Conservation (phyloP, 2,329 filamentous ascomycete genomes). For the Pezicula neosporulosa region DNA sequence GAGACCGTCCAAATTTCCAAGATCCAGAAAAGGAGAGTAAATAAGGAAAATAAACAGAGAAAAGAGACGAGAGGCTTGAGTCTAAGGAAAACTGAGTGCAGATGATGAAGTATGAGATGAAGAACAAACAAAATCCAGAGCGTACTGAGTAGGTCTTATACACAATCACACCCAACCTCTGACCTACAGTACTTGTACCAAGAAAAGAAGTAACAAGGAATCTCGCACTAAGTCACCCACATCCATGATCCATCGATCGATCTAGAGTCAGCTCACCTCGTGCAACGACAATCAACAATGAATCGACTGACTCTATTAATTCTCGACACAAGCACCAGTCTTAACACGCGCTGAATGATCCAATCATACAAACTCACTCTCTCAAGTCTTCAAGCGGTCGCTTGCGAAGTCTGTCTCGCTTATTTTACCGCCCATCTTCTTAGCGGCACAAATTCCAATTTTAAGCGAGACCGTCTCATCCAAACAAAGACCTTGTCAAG, state of each 20-base stretch:
- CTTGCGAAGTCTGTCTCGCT: constrained; percentile 6
- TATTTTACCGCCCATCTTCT: too few relatives aligned
- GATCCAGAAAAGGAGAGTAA: constrained; percentile 9
- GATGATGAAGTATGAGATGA: constrained; percentile 18
- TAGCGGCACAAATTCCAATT: too few relatives aligned
- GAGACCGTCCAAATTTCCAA: constrained; percentile 20
- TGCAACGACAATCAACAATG: constrained; percentile 3
- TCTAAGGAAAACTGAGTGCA: constrained; percentile 11
- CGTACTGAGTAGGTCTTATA: constrained; percentile 23
- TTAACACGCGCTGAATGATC: constrained; percentile 25
- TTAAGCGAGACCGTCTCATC: too few relatives aligned
- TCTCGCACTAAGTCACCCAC: neutral
- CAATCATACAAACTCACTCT: constrained; percentile 14
- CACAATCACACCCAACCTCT: constrained; percentile 11
- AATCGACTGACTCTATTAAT: constrained; percentile 25
- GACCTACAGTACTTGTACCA: too few relatives aligned
- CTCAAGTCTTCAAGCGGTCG: constrained; percentile 7
- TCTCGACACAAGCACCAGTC: constrained; percentile 26
- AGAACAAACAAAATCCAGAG: constrained; percentile 17
- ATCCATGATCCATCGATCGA: constrained; percentile 11
- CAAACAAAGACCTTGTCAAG: too few relatives aligned
- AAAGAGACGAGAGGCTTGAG: constrained; percentile 5
- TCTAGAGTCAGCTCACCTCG: constrained; percentile 1
- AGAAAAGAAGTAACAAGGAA: neutral
- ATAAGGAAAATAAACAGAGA: constrained; percentile 6